Base-by-base conservation (phyloP, 768 basidiomycete genomes). In the Podaxis pistillaris region DNA sequence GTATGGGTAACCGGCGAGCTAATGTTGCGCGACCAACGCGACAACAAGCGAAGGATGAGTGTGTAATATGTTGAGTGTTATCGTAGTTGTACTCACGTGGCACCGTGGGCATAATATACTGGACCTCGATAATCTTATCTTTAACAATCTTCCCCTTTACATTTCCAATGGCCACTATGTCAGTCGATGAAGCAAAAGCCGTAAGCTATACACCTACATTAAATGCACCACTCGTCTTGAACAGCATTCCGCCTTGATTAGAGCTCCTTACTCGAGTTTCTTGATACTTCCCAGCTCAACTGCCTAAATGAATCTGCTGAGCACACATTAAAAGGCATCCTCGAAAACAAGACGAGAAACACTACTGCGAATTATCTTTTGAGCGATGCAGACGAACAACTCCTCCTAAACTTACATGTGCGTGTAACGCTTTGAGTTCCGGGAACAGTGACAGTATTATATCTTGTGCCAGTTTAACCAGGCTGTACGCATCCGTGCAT, bases 21-120 rank as follows among this genome's bases (percentile, higher is more conserved):
- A 88, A 90, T 66, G 83, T 88, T 56, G 86, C 87, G 17, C 86
- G 96, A 64, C 95, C 96, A 38, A 98, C 96, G 19, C 84, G 96
- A 62, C 90, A 96, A 71, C 87, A 98, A 71, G 95, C 96, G 12
- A 89, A 91, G 76, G 92, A 94, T 62, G 96, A 98, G 71, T 96
- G 96, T 80, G 85, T 94, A 60, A 88, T 97, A 60, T 52, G 51
- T 24, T 56, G n/a, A 56, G 37, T 40, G 17, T 30, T 41, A 52
- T 11, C 17, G n/a, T 44, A 53, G 50, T 41, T 38, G n/a, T 22
- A 52, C 38, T 53, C 51, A 60, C 51, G 52, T 60, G 50, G 15
- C 22, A 28, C 46, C 49, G 49, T 50, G 49, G 49, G 49, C 22
- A 28, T 50, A 24, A 50, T 28, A 24, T 28, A n/a, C 41, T 50